These are phyloP conservation scores for Fusarium sacchari DNA, from an alignment of 2,329 filamentous ascomycete genomes.

Conservation along the genomic window DNA sequence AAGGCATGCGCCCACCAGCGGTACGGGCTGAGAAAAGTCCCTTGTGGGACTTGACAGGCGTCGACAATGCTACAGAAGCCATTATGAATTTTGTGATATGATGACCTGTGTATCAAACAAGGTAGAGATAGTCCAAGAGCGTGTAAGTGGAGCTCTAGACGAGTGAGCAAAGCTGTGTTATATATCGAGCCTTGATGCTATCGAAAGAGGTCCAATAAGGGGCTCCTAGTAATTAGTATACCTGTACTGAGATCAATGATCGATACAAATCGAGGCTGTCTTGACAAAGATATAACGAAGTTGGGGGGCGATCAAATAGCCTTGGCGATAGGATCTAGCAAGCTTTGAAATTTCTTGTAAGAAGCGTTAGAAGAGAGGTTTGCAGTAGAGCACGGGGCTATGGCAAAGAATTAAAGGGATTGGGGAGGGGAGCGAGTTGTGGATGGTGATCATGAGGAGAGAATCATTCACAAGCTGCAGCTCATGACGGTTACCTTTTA, in stretches of 20 bases:
- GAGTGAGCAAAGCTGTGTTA: conserved; percentile 59
- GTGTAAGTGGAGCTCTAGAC: conserved; percentile 48
- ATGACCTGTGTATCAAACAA: conserved; percentile 17
- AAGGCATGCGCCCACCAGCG: conserved; percentile 91
- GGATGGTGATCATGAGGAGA: conserved; percentile 41
- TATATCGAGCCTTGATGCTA: conserved; percentile 52
- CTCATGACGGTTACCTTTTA: conserved; percentile 52
- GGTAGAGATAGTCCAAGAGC: conserved; percentile 8
- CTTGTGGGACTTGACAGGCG: conserved; percentile 93
- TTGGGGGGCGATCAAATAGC: conserved; percentile 61
- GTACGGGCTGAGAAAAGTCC: conserved; percentile 92
- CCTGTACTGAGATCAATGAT: conserved; percentile 54
- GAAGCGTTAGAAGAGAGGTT: conserved; percentile 37
- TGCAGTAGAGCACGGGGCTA: conserved; percentile 38
- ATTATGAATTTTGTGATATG: conserved; percentile 63
- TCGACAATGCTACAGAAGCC: conserved; percentile 84
- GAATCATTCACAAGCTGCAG: conserved; percentile 25
- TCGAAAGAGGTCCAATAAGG: conserved; percentile 66
- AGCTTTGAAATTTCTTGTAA: conserved; percentile 49
- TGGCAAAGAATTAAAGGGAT: conserved; percentile 9
- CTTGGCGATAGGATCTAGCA: conserved; percentile 60
- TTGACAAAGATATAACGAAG: conserved; percentile 54
- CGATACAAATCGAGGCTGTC: conserved; percentile 59
- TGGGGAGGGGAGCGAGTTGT: conserved; percentile 31
- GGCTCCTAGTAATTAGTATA: conserved; percentile 65